Conservation (phyloP, 306 rosid genomes). For the Adenanthera pavonina region DNA sequence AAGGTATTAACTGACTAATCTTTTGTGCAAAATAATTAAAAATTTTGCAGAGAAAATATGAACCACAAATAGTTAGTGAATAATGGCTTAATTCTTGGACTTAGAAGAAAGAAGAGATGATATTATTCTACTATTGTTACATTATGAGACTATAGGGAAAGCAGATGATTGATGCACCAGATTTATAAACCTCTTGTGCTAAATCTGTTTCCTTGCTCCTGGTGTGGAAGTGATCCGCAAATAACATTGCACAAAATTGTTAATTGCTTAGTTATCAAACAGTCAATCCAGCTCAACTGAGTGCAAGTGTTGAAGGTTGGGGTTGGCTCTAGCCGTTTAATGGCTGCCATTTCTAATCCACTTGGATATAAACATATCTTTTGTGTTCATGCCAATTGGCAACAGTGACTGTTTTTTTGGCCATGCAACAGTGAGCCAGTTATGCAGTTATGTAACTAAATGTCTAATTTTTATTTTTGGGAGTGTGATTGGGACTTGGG, state of each 20-base stretch:
- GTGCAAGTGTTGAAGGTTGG: neutral
- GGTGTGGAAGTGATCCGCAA: neutral
- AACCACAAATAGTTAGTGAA: neutral
- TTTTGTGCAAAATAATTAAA: neutral
- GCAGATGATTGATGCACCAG: neutral
- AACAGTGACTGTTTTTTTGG: neutral
- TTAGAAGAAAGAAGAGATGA: neutral
- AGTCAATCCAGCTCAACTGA: neutral
- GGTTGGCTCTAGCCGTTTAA: no score
- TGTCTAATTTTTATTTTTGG: no score
- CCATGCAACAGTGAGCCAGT: no score
- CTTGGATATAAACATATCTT: no score
- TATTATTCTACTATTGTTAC: neutral
- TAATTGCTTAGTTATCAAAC: neutral
- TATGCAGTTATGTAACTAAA: no score
- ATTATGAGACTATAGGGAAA: neutral
- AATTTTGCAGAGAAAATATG: neutral
- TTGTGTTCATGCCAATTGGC: neutral
- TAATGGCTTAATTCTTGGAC: no score
- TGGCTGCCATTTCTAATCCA: no score
- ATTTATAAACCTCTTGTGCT: neutral
- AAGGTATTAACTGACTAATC: neutral
- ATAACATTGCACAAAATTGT: neutral
- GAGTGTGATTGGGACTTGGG: no score
- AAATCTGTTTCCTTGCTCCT: neutral